A percentile compares a stretch with the other conserved stretches of the same genome.
Evolutionary conservation across 2,329 filamentous ascomycete genomes (phyloP).

Genomic region (Monosporascus cannonballus): DNA sequence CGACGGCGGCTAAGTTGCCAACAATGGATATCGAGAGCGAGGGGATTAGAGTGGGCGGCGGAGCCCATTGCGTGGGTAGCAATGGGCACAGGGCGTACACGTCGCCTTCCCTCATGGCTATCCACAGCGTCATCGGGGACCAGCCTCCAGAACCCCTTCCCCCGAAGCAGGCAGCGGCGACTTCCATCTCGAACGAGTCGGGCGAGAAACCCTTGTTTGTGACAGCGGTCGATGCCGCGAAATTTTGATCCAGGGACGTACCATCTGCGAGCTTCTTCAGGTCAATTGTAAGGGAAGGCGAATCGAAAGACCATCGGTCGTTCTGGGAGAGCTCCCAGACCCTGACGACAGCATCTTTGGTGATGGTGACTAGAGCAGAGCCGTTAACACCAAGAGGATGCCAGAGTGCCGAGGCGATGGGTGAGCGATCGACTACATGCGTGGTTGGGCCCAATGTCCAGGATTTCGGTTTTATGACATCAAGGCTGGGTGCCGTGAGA

Average conservation of each 20-base stretch:
- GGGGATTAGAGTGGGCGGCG: slow-evolving; percentile 68
- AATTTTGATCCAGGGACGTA: slow-evolving; percentile 73
- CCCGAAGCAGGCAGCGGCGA: slow-evolving; percentile 79
- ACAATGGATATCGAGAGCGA: slow-evolving; percentile 80
- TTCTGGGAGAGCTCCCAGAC: slow-evolving; percentile 85
- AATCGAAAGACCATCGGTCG: slow-evolving; percentile 82
- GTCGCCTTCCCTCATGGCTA: slow-evolving; percentile 91
- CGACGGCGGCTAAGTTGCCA: slow-evolving; percentile 59
- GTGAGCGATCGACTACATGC: slow-evolving; percentile 79
- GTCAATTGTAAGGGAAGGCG: slow-evolving; percentile 77
- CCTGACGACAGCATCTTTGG: slow-evolving; percentile 79
- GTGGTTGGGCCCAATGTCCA: slow-evolving; percentile 90
- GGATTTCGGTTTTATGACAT: slow-evolving; percentile 72
- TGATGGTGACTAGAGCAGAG: slow-evolving; percentile 79
- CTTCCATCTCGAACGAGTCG: slow-evolving; percentile 88
- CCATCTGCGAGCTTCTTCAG: slow-evolving; percentile 85
- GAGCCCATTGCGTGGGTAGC: slow-evolving; percentile 79
- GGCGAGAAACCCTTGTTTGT: slow-evolving; percentile 80
- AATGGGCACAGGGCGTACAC: slow-evolving; percentile 91
- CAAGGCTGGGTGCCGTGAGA: slow-evolving; percentile 61
- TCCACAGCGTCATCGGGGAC: slow-evolving; percentile 94
- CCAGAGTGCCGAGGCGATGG: slow-evolving; percentile 79
- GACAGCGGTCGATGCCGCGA: slow-evolving; percentile 67
- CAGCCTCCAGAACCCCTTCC: slow-evolving; percentile 67
- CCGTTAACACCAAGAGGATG: slow-evolving; percentile 83